Conservation (phyloP, 805 yeast species). For the Nakazawaea laoshanensis region DNA sequence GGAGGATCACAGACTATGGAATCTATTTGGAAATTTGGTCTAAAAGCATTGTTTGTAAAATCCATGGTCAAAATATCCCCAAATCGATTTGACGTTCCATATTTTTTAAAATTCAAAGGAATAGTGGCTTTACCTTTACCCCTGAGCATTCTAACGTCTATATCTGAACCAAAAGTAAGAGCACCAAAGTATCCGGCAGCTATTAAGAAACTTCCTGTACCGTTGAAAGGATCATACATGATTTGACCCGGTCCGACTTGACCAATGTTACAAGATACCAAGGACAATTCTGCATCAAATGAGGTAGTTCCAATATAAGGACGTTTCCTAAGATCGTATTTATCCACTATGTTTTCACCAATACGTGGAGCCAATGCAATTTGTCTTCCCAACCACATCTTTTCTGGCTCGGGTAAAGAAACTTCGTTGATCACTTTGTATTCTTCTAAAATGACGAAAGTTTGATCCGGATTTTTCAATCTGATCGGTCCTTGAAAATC, state of each 20-base stretch:
- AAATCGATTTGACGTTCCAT: conserved; percentile 46
- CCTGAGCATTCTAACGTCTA: conserved; percentile 70
- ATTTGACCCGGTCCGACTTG: conserved; percentile 58
- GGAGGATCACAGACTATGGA: conserved; percentile 95
- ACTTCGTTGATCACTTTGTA: conserved; percentile 41
- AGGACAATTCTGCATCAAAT: conserved; percentile 87
- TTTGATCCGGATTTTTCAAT: conserved; percentile 68
- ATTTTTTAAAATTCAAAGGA: conserved; percentile 68
- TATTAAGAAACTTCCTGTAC: conserved; percentile 90
- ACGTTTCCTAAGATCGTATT: conserved; percentile 72
- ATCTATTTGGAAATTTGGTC: conserved; percentile 57
- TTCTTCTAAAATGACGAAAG: conserved; percentile 68
- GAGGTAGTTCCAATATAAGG: conserved; percentile 93
- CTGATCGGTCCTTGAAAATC: conserved; percentile 70
- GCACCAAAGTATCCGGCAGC: conserved; percentile 87
- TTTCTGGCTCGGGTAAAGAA: conserved; percentile 34
- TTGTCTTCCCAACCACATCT: conserved; percentile 70
- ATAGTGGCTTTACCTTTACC: conserved; percentile 41
- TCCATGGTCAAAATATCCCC: conserved; percentile 86
- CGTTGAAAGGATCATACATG: conserved; percentile 91
- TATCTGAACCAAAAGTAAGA: conserved; percentile 77
- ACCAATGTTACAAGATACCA: conserved; percentile 82
- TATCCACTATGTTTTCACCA: conserved; percentile 56
- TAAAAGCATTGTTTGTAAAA: conserved; percentile 82
- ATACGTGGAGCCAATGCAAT: conserved; percentile 54